Evolutionary conservation across 352 stramenopile species (phyloP), one percentile per base, ranked within the genome.

Genomic region (Globisporangium perplexum): DNA sequence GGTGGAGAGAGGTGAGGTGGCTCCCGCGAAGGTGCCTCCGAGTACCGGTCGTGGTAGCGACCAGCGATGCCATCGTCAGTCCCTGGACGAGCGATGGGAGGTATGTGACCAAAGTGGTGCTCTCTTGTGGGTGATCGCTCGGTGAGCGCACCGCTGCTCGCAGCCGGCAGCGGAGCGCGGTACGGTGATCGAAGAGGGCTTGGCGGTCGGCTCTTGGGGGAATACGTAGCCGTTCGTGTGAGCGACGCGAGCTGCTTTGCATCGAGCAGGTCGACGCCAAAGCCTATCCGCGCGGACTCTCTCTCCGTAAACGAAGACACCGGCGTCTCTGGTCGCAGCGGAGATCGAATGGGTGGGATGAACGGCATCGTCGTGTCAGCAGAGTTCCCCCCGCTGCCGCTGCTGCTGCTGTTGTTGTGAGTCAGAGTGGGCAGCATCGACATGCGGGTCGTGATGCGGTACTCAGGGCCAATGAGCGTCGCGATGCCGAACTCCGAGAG

Each of bases 401-500:
- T 23, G 53, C 53, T n/a, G 48, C 24, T 46, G 42, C 31, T 39
- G 23, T 7, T 39, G 23, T 54, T 22, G 3, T 14, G 18, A 17
- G 17, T 43, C 10, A 77, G 35, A 0, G 43, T 31, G 23, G 72
- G 74, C 0, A 77, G 55, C 18, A 90, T 59, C 4, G 72, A 46
- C 0, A 75, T 33, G 14, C 79, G 71, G 1, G 79, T 81, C 1
- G 71, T 79, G 33, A 90, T 69, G 44, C 60, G 55, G 42, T 84
- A 90, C 57, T 88, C 74, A 3, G 76, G 74, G 1, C 79, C 79
- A 24, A 90, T 83, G 20, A 88, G 64, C 11, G 68, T 63, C 45
- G 82, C 65, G 38, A 90, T 71, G 17, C 76, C 76, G 14, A 69
- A 60, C 1, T 86, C 72, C 3, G 79, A 88, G 50, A 90, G 62